Evolutionary conservation across 768 basidiomycete genomes (phyloP).

Genomic region (Rickenella mellea): DNA sequence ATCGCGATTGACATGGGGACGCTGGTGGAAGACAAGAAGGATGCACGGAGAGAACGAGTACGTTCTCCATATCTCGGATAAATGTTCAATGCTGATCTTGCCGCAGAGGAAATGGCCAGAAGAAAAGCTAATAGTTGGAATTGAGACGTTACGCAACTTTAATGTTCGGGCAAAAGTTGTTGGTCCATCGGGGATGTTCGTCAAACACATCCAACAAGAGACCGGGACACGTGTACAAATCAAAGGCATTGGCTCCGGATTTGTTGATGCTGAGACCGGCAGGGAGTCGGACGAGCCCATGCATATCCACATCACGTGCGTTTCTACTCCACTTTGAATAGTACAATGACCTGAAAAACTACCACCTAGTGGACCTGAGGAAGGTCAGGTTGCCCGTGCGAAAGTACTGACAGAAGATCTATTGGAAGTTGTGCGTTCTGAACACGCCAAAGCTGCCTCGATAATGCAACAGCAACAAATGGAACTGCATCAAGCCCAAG

Average conservation of each 20-base stretch:
- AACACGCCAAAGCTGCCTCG: constrained; percentile 73
- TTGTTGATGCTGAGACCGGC: constrained; percentile 86
- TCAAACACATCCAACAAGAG: constrained; percentile 96
- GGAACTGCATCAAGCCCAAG: constrained; percentile 79
- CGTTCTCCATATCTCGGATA: background rate
- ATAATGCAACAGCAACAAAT: constrained; percentile 68
- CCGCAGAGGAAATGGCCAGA: constrained; percentile 93
- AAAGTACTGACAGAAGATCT: constrained; percentile 85
- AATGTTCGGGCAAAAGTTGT: constrained; percentile 97
- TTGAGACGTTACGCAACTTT: constrained; percentile 92
- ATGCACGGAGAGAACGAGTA: constrained; percentile 59
- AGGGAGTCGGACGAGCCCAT: constrained; percentile 83
- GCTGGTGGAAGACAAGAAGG: constrained; percentile 71
- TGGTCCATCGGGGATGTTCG: constrained; percentile 90
- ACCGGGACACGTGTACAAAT: constrained; percentile 96
- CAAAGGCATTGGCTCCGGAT: constrained; percentile 90
- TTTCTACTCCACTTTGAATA: constrained; percentile 9
- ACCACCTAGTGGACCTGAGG: constrained; percentile 63
- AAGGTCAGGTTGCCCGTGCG: constrained; percentile 77
- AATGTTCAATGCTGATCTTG: constrained; percentile 6
- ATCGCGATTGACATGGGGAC: constrained; percentile 70
- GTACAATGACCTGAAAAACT: background rate
- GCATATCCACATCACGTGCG: constrained; percentile 87
- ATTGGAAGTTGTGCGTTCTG: constrained; percentile 76
- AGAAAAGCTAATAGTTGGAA: constrained; percentile 81